Conservation (phyloP, 495 filamentous ascomycete species). For the Staphylotrichum tortipilum region DNA sequence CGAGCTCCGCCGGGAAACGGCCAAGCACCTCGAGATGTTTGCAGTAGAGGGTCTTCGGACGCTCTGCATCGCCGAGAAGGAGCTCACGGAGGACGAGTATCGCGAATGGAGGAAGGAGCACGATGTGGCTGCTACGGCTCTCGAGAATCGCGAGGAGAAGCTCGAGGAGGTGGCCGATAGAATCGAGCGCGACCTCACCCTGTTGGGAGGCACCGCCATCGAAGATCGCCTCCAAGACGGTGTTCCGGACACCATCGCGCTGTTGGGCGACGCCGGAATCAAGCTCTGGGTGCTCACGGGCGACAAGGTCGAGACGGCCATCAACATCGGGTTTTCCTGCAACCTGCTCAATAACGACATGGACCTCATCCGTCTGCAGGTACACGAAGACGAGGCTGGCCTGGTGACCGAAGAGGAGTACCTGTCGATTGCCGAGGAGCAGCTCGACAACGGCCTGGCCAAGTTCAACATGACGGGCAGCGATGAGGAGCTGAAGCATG, state of each 20-base stretch:
- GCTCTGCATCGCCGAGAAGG: constrained; percentile 84
- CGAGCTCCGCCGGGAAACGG: constrained; percentile 73
- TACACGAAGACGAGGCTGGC: constrained; percentile 57
- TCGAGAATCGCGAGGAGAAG: constrained; percentile 87
- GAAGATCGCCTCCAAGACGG: constrained; percentile 97
- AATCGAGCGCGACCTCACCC: constrained; percentile 82
- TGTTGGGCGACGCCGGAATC: constrained; percentile 90
- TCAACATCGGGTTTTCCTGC: constrained; percentile 99
- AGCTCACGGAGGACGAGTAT: constrained; percentile 81
- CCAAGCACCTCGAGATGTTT: constrained; percentile 93
- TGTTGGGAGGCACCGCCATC: constrained; percentile 94
- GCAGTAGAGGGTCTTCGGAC: constrained; percentile 92
- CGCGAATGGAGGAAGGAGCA: constrained; percentile 76
- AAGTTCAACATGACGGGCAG: constrained; percentile 75
- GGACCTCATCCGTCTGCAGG: constrained; percentile 89
- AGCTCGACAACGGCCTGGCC: constrained; percentile 64
- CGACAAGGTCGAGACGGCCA: constrained; percentile 98
- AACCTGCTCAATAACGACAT: constrained; percentile 96
- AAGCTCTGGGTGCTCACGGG: constrained; percentile 99
- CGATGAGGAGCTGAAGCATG: constrained; percentile 74
- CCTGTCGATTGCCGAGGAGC: constrained; percentile 50
- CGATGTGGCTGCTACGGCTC: constrained; percentile 74
- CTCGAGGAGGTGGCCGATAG: constrained; percentile 80
- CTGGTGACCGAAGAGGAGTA: constrained; percentile 28
- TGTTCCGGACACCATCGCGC: constrained; percentile 89